Evolutionary conservation across 768 basidiomycete species (phyloP), one percentile per base, ranked within the genome.

Genomic region (Candolleomyces aberdarensis): DNA sequence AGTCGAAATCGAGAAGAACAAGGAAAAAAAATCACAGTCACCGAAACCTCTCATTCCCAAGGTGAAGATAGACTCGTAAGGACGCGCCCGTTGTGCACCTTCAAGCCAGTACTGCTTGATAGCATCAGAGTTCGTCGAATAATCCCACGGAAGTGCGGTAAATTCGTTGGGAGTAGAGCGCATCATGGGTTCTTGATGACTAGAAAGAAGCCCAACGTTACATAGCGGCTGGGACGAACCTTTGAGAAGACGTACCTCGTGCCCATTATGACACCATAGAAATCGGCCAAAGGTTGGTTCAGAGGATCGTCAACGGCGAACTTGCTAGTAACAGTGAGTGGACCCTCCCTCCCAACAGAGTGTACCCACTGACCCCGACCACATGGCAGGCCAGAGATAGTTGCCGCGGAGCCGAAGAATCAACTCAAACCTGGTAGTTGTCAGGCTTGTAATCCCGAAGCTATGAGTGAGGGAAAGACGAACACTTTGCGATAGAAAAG

Each of bases 141-240:
- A 88, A 67, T 90, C 83, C 87, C 88, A 91, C 0, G 74, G 63
- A 1, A 88, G 87, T 10, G 67, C 67, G 1, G 82, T 76, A 78
- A 86, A 91, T 67, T 90, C 87, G 62, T 81, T 79, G 4, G 88
- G 87, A 3, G 84, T 85, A 36, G 86, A 85, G 20, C 88, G 83
- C 78, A 85, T 83, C 85, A 89, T 88, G 10, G 89, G 88, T 66
- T 91, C 88, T 69, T 90, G 83, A 67, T 89, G 86, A 71, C 83
- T 83, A 41, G 13, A 55, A 40, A 26, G 39, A 22, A 32, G 39
- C 13, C 43, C 20, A 43, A 29, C 26, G 3, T 26, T 26, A n/a
- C n/a, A n/a, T n/a, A 36, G 36, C 36, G 36, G 5, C 36, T 7
- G 36, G 11, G 11, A 11, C 8, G 36, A 36, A 36, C 1, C 36